Conservation (phyloP, 371 early-diverging fungal species). For the Rhizopus arrhizus region DNA sequence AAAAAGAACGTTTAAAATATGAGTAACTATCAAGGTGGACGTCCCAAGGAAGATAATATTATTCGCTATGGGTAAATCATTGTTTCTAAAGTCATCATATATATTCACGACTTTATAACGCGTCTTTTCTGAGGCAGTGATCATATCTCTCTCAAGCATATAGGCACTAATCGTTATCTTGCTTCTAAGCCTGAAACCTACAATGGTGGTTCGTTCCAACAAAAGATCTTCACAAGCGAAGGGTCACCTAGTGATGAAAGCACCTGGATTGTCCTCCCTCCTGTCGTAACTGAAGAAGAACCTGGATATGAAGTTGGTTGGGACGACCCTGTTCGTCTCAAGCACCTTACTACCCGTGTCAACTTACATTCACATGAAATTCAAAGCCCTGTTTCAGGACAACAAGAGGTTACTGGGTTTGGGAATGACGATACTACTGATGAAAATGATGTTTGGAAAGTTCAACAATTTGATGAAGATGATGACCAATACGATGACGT, state of each 20-base stretch:
- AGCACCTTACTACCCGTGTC: conserved; percentile 52
- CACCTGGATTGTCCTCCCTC: conserved; percentile 60
- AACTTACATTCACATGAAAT: conserved; percentile 65
- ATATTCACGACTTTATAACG: neutral
- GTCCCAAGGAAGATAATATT: conserved; percentile 16
- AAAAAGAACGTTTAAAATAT: neutral
- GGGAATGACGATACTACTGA: conserved; percentile 53
- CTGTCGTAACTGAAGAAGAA: conserved; percentile 33
- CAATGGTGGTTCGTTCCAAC: conserved; percentile 52
- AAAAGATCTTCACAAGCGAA: conserved; percentile 40
- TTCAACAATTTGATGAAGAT: conserved; percentile 44
- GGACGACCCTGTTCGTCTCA: conserved; percentile 56
- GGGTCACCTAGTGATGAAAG: conserved; percentile 39
- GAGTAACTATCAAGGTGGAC: conserved; percentile 6
- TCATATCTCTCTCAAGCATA: conserved; percentile 56
- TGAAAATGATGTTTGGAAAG: conserved; percentile 64
- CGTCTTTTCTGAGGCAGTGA: conserved; percentile 18
- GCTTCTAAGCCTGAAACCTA: conserved; percentile 40
- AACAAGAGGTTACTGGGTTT: conserved; percentile 66
- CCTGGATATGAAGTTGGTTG: conserved; percentile 54
- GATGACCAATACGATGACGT: conserved; percentile 42
- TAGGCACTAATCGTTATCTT: conserved; percentile 56
- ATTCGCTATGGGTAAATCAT: conserved; percentile 17
- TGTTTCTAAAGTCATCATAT: neutral
- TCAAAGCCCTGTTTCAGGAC: conserved; percentile 51